These are phyloP conservation scores for Graphilbum fragrans DNA, from an alignment of 2,329 filamentous ascomycete species.

Conservation along the genomic window DNA sequence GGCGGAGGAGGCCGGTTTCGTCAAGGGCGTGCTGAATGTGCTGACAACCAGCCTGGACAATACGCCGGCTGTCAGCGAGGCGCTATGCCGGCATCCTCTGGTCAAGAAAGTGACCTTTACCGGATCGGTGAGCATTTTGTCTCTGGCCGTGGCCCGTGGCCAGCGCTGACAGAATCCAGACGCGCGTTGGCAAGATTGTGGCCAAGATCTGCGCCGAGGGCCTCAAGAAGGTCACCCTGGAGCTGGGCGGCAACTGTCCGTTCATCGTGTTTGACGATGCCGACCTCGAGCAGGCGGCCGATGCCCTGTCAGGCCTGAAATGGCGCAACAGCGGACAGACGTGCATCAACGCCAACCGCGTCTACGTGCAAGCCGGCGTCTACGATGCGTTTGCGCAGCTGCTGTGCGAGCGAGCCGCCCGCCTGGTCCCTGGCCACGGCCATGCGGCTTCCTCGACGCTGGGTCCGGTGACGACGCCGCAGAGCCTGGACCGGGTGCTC, in stretches of 20 bases:
- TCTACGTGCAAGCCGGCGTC: constrained; percentile 50
- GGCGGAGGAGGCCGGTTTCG: constrained; percentile 59
- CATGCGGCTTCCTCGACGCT: constrained; percentile 18
- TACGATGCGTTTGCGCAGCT: constrained; percentile 44
- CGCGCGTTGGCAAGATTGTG: constrained; percentile 54
- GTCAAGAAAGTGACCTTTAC: constrained; percentile 62
- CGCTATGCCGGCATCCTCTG: constrained; percentile 27
- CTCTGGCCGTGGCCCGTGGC: too few relatives aligned
- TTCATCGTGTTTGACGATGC: constrained; percentile 57
- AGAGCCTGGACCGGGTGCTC: constrained; percentile 17
- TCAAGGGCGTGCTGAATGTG: constrained; percentile 52
- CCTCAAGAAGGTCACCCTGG: constrained; percentile 58
- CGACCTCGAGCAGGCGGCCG: constrained; percentile 45
- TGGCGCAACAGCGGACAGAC: constrained; percentile 45
- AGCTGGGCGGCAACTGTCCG: constrained; percentile 58
- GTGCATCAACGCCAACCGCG: constrained; percentile 51
- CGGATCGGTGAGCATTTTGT: constrained; percentile 31
- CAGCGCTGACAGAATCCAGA: constrained; percentile 17
- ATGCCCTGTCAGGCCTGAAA: constrained; percentile 18
- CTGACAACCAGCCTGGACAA: constrained; percentile 27
- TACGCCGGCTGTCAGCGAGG: constrained; percentile 28
- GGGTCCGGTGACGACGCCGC: constrained; percentile 24
- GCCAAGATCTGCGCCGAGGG: constrained; percentile 48
- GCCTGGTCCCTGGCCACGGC: constrained; percentile 12
- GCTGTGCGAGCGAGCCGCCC: constrained; percentile 17